phyloP scores from a whole-genome alignment of 2,329 filamentous ascomycete genomes.

The Shiraia sp. region DNA sequence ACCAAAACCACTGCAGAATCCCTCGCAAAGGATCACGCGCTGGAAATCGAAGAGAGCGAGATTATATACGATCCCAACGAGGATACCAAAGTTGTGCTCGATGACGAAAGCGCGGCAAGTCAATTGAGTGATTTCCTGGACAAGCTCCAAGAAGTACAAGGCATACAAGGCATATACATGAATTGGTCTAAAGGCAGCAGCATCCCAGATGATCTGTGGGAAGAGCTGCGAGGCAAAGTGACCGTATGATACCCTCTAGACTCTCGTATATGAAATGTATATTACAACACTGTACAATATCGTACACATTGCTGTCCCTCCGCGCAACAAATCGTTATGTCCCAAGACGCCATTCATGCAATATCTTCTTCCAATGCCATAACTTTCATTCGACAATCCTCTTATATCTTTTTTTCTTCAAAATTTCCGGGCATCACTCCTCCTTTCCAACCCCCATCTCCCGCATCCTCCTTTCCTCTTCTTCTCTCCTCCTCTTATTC shows the following conservation, averaged over 20 bases:
- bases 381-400: neutral
- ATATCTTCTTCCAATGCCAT: neutral
- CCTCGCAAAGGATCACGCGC: constrained; percentile 64
- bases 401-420: neutral
- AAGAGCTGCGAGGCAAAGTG: constrained; percentile 43
- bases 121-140: constrained; percentile 64
- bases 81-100: constrained; percentile 71
- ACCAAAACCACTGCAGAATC: constrained; percentile 67
- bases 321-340: constrained; percentile 1
- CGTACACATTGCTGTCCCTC: constrained; percentile 13
- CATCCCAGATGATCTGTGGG: constrained; percentile 45
- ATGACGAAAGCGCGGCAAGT: constrained; percentile 59
- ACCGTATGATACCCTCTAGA: constrained; percentile 28
- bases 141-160: constrained; percentile 69
- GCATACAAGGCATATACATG: constrained; percentile 78
- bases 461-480: constrained; percentile 38
- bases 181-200: constrained; percentile 58
- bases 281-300: constrained; percentile 32
- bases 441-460: constrained; percentile 20
- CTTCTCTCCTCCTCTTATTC: constrained; percentile 53
- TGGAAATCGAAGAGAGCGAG: constrained; percentile 74
- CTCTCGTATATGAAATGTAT: constrained; percentile 26
- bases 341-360: constrained; percentile 25
- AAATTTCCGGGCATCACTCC: constrained; percentile 7
- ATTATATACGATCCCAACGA: constrained; percentile 85